phyloP scores from a whole-genome alignment of 331 rosid species.

The Stylosanthes scabra region DNA sequence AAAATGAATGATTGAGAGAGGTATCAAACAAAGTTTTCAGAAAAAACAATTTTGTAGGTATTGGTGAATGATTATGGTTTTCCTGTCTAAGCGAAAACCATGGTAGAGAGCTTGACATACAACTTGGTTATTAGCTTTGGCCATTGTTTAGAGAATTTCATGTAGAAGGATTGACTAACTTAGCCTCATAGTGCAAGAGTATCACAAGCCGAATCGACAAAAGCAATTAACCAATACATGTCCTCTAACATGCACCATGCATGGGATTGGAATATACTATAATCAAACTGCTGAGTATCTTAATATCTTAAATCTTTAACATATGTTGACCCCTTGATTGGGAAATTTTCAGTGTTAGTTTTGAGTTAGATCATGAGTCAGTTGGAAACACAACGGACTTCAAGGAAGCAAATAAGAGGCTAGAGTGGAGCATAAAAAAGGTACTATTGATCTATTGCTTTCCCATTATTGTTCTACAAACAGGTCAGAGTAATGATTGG shows the following conservation, averaged over 20 bases:
- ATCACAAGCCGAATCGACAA: too few relatives aligned
- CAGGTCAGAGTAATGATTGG: slow-evolving; percentile 24
- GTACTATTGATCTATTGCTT: slow-evolving; percentile 40
- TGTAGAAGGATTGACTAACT: too few relatives aligned
- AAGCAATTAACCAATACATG: too few relatives aligned
- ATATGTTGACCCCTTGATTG: neutral
- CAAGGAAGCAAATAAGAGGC: slow-evolving; percentile 77
- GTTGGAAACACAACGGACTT: slow-evolving; percentile 84
- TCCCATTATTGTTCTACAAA: neutral
- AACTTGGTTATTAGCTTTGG: neutral
- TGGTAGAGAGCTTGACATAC: neutral
- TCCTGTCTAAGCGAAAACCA: neutral
- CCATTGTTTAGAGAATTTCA: neutral
- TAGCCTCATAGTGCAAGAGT: too few relatives aligned
- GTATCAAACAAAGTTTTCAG: neutral
- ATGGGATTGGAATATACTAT: neutral
- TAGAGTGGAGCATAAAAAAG: slow-evolving; percentile 94
- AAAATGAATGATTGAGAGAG: neutral
- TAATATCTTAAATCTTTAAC: slow-evolving; percentile 9
- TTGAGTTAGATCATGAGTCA: slow-evolving; percentile 85
- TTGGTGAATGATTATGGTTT: neutral
- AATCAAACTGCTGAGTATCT: neutral
- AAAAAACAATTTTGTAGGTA: neutral
- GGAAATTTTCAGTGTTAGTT: slow-evolving; percentile 65
- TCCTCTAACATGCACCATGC: neutral